Evolutionary conservation across 345 rosid genomes (phyloP), one percentile per base, ranked within the genome.

Genomic region (Ceriops decandra): DNA sequence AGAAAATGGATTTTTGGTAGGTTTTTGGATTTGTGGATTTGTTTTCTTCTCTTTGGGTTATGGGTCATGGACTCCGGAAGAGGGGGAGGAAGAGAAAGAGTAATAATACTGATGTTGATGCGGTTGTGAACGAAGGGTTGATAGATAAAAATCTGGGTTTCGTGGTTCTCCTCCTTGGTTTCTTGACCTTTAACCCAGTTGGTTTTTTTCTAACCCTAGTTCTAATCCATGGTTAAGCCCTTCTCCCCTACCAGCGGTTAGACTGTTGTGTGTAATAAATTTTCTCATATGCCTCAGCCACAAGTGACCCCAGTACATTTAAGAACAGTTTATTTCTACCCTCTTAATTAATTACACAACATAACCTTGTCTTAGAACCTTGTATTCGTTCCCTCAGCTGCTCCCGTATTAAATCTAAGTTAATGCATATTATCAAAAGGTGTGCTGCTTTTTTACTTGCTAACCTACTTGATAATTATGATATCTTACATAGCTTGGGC

Each of bases 191-290:
- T 54, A 62, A 67, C 71, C 71, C 57, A 42, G 30, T 57, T 67
- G 49, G 30, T 54, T 42, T 57, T 42, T 27, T 73, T 61, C 67
- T 67, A 75, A 70, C 79, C 71, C 70, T 52, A 38, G 79, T 65
- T 70, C 47, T 65, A 70, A 69, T 70, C 71, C 7, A 53, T 60
- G 79, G 79, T 75, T 75, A 70, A 52, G 35, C 42, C 54, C 7
- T 59, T 63, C 27, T 54, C 74, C 66, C 36, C 24, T 5, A 59
- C 57, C 24, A 11, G 46, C 20, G 57, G 56, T 36, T 62, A 36
- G 19, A 17, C 53, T 51, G 59, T 49, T 63, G 64, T 51, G 51
- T 54, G 73, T 58, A 68, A 68, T 74, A 74, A 74, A 68, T 74
- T 68, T 38, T 11, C 49, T 13, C 49, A 13, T 42, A 42, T 2